Evolutionary conservation across 1,284 basidiomycete genomes (phyloP).

Genomic region (Cutaneotrichosporon cavernicola): DNA sequence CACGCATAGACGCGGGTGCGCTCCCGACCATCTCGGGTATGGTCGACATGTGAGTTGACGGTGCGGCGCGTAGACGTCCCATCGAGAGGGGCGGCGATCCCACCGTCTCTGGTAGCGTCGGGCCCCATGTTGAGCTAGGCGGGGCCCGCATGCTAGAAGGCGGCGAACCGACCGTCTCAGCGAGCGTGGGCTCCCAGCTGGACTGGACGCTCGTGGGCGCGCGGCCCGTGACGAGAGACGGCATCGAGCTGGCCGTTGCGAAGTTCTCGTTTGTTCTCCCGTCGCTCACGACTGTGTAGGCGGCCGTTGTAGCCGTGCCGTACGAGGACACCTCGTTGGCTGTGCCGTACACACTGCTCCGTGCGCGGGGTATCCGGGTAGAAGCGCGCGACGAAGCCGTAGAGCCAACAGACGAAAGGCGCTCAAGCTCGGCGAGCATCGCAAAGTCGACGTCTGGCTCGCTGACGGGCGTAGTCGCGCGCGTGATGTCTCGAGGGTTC

Average conservation of each 20-base stretch:
- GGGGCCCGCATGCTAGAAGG: neutral
- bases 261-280: neutral
- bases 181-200: neutral
- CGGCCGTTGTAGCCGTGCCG: conserved; percentile 18
- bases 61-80: neutral
- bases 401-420: conserved; percentile 34
- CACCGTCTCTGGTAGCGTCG: conserved; percentile 3
- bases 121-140: neutral
- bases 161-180: neutral
- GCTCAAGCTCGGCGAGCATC: conserved; percentile 41
- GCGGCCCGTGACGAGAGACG: conserved; percentile 2
- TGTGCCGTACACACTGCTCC: neutral
- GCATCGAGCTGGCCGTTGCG: conserved; percentile 9
- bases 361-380: neutral
- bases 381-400: conserved; percentile 1
- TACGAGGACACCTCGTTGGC: conserved; percentile 15
- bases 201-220: neutral
- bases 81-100: conserved; percentile 1
- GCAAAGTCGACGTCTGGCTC: conserved; percentile 40
- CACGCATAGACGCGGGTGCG: neutral
- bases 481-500: neutral
- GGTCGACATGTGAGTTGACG: neutral
- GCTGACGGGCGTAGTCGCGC: conserved; percentile 35
- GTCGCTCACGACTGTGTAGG: conserved; percentile 20
- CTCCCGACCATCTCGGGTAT: conserved; percentile 4